Base-by-base conservation (phyloP, 2,329 filamentous ascomycete species). In the Parasarocladium wereldwijsianum region DNA sequence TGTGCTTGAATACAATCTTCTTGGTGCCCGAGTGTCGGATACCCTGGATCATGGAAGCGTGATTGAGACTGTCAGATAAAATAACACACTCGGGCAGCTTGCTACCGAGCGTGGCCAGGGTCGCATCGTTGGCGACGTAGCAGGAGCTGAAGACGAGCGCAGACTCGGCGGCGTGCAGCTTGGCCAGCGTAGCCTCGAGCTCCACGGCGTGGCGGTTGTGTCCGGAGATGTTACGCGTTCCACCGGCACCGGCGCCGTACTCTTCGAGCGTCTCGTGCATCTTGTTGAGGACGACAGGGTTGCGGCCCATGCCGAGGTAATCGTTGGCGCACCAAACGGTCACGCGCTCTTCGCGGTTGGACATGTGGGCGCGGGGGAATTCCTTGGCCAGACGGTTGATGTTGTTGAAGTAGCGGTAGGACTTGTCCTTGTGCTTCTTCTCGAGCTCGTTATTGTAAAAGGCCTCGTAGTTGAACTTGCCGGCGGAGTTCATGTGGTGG, bases 281-380 rank as follows among this genome's bases (percentile, higher is more conserved):
- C 33, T 72, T 72, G 51, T 81, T 74, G 46, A 98, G 60, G 8
- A 98, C 90, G 29, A 82, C 66, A 9, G 73, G 70, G 56, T 96
- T 94, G 44, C 85, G 72, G 25, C 90, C 87, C 90, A 98, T 98
- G 43, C 90, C 90, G 12, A 98, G 73, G 54, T 98, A 98, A 54
- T 98, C 90, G 49, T 98, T 98, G 50, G 87, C 92, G 65, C 90
- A 98, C 90, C 90, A 98, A 15, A 98, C 90, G 2, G 87, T 93
- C 34, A 98, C 90, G 31, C 74, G 74, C 41, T 94, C 84, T 35
- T 87, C 76, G 47, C 73, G 70, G 34, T 67, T 74, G 11, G 81
- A 70, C 67, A 92, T 93, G 55, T 98, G 90, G 26, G 90, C 90
- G 40, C 81, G 82, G 17, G 90, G 90, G 39, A 98, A 98, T 40